Evolutionary conservation across 495 filamentous ascomycete species (phyloP).

Genomic region (Tirmania nivea): DNA sequence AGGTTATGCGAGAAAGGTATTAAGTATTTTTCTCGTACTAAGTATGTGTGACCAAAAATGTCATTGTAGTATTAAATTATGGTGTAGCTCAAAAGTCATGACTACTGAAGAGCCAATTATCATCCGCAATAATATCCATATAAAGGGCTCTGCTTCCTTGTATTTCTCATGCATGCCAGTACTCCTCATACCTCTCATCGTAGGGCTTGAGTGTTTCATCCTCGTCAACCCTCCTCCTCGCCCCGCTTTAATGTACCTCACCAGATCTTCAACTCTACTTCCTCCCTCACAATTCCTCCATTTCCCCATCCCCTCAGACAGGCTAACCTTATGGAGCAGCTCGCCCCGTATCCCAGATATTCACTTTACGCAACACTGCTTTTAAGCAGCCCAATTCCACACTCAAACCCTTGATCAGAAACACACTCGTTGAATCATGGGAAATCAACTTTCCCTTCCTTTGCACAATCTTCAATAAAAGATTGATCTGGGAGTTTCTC

Average conservation of each 20-base stretch:
- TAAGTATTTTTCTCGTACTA: too few relatives aligned
- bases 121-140: too few relatives aligned
- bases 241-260: conserved; percentile 21
- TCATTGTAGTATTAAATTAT: too few relatives aligned
- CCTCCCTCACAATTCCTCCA: conserved; percentile 2
- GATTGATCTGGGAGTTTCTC: conserved; percentile 45
- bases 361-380: conserved; percentile 51
- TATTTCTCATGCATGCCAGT: too few relatives aligned
- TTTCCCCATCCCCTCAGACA: conserved; percentile 3
- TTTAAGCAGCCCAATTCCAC: conserved; percentile 45
- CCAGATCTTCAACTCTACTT: background rate
- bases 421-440: conserved; percentile 58
- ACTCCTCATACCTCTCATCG: too few relatives aligned
- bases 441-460: conserved; percentile 78
- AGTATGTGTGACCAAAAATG: too few relatives aligned
- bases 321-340: background rate
- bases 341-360: conserved; percentile 19
- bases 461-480: conserved; percentile 61
- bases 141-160: too few relatives aligned
- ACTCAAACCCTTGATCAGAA: conserved; percentile 37
- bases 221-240: conserved; percentile 26
- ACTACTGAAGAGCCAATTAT: too few relatives aligned
- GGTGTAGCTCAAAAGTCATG: too few relatives aligned
- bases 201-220: too few relatives aligned
- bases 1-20: too few relatives aligned